These are phyloP conservation scores for Termitomyces eurrhizus DNA, from an alignment of 768 basidiomycete species.

Conservation along the genomic window DNA sequence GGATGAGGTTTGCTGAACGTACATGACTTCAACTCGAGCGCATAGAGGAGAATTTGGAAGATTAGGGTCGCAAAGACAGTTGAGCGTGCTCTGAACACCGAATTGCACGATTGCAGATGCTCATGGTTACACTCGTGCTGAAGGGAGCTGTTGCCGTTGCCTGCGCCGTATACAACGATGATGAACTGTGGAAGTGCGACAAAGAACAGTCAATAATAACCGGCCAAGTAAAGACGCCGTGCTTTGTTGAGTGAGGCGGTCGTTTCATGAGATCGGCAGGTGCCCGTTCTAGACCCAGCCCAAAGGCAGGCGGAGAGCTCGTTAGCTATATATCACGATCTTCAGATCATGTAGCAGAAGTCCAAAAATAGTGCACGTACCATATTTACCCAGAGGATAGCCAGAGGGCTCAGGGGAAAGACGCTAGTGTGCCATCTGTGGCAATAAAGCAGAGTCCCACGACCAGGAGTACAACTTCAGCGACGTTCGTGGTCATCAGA, in stretches of 20 bases:
- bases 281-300: conserved; percentile 49
- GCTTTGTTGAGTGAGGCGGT: conserved; percentile 35
- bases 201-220: conserved; percentile 28
- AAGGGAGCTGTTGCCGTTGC: conserved; percentile 24
- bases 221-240: conserved; percentile 35
- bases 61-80: conserved; percentile 35
- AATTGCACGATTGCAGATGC: conserved; percentile 20
- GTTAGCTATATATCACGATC: conserved; percentile 21
- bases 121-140: conserved; percentile 28
- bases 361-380: conserved; percentile 19
- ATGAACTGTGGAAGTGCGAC: conserved; percentile 24
- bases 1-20: conserved; percentile 9
- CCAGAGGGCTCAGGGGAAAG: conserved; percentile 54
- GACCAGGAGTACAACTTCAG: conserved; percentile 49
- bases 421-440: conserved; percentile 37
- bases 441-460: conserved; percentile 58
- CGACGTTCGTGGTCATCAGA: conserved; percentile 49
- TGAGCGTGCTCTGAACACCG: conserved; percentile 32
- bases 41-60: conserved; percentile 33
- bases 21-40: conserved; percentile 35
- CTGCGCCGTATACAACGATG: conserved; percentile 32
- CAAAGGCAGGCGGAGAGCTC: conserved; percentile 52
- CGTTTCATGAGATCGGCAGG: conserved; percentile 46
- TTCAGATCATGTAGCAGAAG: neutral
- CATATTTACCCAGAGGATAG: conserved; percentile 51